phyloP scores from a whole-genome alignment of 2,329 filamentous ascomycete species.

The Paraconiothyrium brasiliense region DNA sequence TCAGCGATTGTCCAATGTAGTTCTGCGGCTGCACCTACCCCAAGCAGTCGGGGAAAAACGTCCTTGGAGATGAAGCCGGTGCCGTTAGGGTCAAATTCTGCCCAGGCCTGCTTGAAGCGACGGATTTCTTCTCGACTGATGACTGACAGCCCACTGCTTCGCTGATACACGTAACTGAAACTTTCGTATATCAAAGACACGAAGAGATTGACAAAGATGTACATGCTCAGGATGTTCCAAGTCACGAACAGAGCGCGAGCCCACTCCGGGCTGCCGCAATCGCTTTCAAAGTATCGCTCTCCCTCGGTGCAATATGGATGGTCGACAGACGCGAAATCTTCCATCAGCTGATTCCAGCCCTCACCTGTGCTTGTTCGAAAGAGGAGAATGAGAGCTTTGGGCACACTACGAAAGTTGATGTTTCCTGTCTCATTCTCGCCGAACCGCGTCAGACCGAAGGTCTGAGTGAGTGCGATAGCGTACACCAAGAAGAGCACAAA shows the following conservation, averaged over 20 bases:
- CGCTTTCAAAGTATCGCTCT: constrained; percentile 80
- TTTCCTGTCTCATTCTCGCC: constrained; percentile 76
- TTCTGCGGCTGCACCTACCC: constrained; percentile 60
- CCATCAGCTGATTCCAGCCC: constrained; percentile 97
- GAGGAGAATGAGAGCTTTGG: constrained; percentile 90
- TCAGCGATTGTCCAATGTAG: constrained; percentile 18
- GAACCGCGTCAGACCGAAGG: constrained; percentile 94
- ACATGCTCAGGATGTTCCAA: constrained; percentile 99
- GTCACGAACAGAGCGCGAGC: constrained; percentile 88
- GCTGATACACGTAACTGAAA: constrained; percentile 98
- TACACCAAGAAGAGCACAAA: constrained; percentile 96
- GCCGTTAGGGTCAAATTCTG: constrained; percentile 90
- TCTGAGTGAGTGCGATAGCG: constrained; percentile 94
- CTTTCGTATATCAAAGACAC: constrained; percentile 99
- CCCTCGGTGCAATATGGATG: constrained; percentile 82
- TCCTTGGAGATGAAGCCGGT: constrained; percentile 92
- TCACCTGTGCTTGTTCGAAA: constrained; percentile 95
- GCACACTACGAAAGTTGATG: constrained; percentile 91
- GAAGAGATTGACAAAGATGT: constrained; percentile 98
- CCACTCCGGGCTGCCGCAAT: constrained; percentile 92
- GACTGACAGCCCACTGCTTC: constrained; percentile 88
- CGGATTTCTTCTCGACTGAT: constrained; percentile 94
- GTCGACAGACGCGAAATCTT: constrained; percentile 85
- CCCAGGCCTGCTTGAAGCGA: constrained; percentile 98
- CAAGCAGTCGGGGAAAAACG: constrained; percentile 85